phyloP scores from a whole-genome alignment of 2,329 filamentous ascomycete species.

The Laburnicola sp. region DNA sequence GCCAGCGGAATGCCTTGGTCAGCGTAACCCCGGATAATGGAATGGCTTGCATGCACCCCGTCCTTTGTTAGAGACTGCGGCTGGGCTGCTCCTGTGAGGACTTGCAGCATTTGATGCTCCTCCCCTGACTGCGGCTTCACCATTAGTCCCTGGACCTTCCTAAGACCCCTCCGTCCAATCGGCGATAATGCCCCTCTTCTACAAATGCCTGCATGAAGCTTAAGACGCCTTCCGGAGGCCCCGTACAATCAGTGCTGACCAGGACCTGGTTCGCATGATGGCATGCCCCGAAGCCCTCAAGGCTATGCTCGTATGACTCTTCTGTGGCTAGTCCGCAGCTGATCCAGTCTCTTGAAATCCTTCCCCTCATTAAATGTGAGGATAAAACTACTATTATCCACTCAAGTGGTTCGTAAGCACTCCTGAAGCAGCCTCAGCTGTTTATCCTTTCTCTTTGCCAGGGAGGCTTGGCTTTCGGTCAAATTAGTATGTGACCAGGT shows the following conservation, averaged over 20 bases:
- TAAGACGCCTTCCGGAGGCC: conserved; percentile 6
- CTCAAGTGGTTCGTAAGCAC: background rate
- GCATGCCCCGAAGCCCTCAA: conserved; percentile 4
- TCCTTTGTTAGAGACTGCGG: background rate
- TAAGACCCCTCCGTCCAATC: conserved; percentile 7
- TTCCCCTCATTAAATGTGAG: conserved; percentile 6
- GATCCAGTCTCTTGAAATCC: conserved; percentile 6
- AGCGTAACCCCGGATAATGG: conserved; percentile 5
- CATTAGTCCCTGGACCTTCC: conserved; percentile 5
- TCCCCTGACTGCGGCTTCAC: background rate
- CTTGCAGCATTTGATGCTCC: no score
- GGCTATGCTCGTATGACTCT: conserved; percentile 6
- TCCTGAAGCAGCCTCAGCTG: background rate
- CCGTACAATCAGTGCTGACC: conserved; percentile 7
- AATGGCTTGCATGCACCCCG: background rate
- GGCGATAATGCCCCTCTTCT: conserved; percentile 7
- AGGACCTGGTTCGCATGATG: conserved; percentile 8
- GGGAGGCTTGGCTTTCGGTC: no score
- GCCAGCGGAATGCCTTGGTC: conserved; percentile 3
- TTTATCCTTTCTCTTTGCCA: no score
- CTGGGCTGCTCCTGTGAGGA: no score
- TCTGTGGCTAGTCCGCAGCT: conserved; percentile 5
- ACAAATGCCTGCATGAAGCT: conserved; percentile 6
- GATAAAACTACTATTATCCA: conserved; percentile 4
- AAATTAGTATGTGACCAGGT: no score